Conservation (phyloP, 2,329 filamentous ascomycete genomes). For the Aspergillus luchuensis region DNA sequence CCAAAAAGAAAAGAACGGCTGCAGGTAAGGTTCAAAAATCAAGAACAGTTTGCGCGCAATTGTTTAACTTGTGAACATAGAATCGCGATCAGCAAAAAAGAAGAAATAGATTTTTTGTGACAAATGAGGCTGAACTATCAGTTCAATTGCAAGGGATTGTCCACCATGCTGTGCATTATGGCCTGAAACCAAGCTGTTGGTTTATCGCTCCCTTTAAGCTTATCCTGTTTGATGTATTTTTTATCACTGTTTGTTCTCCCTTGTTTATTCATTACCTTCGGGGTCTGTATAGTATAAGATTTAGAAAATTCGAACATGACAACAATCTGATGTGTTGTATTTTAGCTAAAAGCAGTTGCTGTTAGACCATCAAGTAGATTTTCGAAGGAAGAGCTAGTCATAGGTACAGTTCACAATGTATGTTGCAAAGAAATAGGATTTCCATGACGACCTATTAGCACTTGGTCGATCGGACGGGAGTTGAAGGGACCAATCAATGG, state of each 20-base stretch:
- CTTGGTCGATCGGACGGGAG: not conserved
- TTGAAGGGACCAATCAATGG: not conserved
- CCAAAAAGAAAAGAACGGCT: conserved; percentile 79
- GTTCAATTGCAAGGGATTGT: not conserved
- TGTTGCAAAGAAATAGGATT: no score
- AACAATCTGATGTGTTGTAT: no score
- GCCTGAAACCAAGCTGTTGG: not conserved
- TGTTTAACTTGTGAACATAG: conserved; percentile 16
- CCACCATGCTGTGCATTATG: not conserved
- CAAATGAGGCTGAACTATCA: not conserved
- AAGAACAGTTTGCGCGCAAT: not conserved
- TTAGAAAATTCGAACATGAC: no score
- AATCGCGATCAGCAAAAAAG: conserved; percentile 32
- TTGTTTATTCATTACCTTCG: not conserved
- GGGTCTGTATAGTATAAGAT: not conserved
- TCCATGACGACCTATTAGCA: not conserved
- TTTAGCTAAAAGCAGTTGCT: no score
- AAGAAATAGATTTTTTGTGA: conserved; percentile 24
- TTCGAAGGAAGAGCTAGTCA: no score
- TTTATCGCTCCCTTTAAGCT: not conserved
- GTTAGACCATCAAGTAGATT: no score
- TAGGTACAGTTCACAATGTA: no score
- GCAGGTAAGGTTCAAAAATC: conserved; percentile 36
- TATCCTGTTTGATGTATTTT: not conserved
- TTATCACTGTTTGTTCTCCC: not conserved